Evolutionary conservation across 345 rosid genomes (phyloP), one percentile per base, ranked within the genome.

Genomic region (Rhodamnia rubescens): DNA sequence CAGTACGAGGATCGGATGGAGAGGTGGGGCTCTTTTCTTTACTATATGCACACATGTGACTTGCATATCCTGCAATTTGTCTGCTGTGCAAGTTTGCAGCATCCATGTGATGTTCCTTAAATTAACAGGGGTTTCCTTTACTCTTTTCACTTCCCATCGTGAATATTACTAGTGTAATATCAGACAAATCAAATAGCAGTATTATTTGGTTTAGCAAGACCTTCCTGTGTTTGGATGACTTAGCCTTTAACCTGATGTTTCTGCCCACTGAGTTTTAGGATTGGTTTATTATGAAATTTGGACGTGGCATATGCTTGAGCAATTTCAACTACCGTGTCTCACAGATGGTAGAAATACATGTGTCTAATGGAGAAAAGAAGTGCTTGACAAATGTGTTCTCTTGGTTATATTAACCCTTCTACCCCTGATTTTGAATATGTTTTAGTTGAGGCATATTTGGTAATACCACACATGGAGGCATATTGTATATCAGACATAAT

Each of bases 1-100:
- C 98, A 50, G 90, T 97, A 75, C 93, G 98, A 86, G 99, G 98
- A 89, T 95, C 98, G 16, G 99, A 97, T 87, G 98, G 98, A 87
- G 99, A 97, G 96, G 98, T 96, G 64, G 81, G 89, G 82, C 87
- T 85, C 86, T 82, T 85, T 36, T 50, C 81, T 82, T 69, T 75
- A 18, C 5, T 20, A 57, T 85, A 50, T 21, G 21, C 32, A 51
- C 15, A 0, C 83, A 11, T 15, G 22, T 53, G 82, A 14, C 78
- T 16, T 64, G 78, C 21, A 52, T 44, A 24, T 29, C 44, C 8
- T 78, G 47, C 9, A 6, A 49, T 50, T 47, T 74, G 47, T 22
- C 11, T 50, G 7, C 27, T 27, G 9, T 55, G 26, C 49, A 55
- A 6, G 27, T n/a, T 29, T 47, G 36, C 53, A 56, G 27, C 26